phyloP scores from a whole-genome alignment of 2,329 filamentous ascomycete genomes.

The Cytospora paraplurivora region DNA sequence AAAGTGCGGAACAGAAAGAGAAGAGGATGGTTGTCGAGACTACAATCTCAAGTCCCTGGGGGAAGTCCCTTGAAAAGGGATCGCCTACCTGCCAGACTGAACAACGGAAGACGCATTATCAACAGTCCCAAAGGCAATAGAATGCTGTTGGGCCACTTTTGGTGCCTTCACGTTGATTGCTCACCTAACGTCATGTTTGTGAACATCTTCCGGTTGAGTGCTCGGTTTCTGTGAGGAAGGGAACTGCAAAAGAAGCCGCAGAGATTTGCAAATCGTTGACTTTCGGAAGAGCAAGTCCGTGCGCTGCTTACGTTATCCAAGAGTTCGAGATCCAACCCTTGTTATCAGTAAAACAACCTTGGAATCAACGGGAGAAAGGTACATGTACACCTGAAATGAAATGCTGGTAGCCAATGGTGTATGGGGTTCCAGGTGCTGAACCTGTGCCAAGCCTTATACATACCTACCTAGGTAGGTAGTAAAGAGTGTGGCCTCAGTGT shows the following conservation, averaged over 20 bases:
- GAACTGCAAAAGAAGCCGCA: neutral
- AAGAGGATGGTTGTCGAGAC: neutral
- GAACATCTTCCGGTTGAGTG: neutral
- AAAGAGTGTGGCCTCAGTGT: neutral
- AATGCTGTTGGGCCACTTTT: neutral
- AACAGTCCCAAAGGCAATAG: neutral
- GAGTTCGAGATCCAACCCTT: neutral
- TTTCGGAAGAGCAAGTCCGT: neutral
- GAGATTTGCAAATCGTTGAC: slow-evolving; percentile 7
- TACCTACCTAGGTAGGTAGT: no score
- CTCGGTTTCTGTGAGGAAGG: neutral
- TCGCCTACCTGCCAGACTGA: neutral
- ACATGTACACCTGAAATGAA: no score
- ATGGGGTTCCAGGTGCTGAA: no score
- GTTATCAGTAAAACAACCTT: no score
- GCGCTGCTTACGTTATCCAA: slow-evolving; percentile 20
- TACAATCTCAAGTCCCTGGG: neutral
- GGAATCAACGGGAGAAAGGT: no score
- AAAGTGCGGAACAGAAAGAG: slow-evolving; percentile 27
- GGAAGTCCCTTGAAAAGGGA: neutral
- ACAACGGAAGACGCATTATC: neutral
- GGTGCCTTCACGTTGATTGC: neutral
- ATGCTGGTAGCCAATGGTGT: no score
- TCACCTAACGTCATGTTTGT: neutral
- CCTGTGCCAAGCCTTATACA: no score